Percentiles rank a stretch among this genome's conserved stretches.
These are phyloP conservation scores for Suillus subalutaceus DNA, from an alignment of 768 basidiomycete genomes.

Conservation along the genomic window DNA sequence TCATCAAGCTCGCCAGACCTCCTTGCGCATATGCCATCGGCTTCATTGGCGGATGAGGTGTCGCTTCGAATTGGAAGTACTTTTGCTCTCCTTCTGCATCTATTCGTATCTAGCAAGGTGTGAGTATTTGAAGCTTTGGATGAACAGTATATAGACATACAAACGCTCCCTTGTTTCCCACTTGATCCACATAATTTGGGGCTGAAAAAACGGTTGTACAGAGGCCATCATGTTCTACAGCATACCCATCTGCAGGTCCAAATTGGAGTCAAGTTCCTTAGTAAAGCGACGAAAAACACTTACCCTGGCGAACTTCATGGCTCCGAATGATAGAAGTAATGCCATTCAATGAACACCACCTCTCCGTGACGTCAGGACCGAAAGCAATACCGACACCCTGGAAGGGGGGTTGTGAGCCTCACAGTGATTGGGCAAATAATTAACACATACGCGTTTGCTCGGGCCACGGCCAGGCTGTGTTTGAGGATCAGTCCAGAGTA, in stretches of 20 bases:
- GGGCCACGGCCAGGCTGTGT: slow-evolving; percentile 87
- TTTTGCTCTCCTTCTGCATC: slow-evolving; percentile 72
- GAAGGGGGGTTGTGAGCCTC: slow-evolving; percentile 18
- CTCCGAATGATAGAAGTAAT: slow-evolving; percentile 90
- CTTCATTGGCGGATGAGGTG: slow-evolving; percentile 85
- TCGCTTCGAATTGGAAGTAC: slow-evolving; percentile 84
- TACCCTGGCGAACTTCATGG: slow-evolving; percentile 94
- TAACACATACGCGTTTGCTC: slow-evolving; percentile 80
- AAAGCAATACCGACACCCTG: slow-evolving; percentile 96
- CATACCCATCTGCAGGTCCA: slow-evolving; percentile 73
- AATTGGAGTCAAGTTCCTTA: slow-evolving; percentile 10
- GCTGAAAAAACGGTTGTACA: slow-evolving; percentile 97
- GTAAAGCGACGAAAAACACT: slow-evolving; percentile 24
- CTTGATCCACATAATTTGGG: slow-evolving; percentile 93
- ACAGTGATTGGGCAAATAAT: background rate
- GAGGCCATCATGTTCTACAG: slow-evolving; percentile 91
- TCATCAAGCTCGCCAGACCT: slow-evolving; percentile 69
- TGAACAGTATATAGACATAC: slow-evolving; percentile 46
- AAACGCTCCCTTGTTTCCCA: slow-evolving; percentile 90
- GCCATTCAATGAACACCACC: slow-evolving; percentile 87
- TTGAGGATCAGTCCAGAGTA: slow-evolving; percentile 98
- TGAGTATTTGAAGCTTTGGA: slow-evolving; percentile 12
- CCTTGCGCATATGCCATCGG: slow-evolving; percentile 89
- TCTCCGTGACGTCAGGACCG: slow-evolving; percentile 89
- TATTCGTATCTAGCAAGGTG: slow-evolving; percentile 67